Percentiles rank a stretch among this genome's conserved stretches.
Evolutionary conservation across 805 yeast species (phyloP).

Genomic region (Myxozyma nipponensis): DNA sequence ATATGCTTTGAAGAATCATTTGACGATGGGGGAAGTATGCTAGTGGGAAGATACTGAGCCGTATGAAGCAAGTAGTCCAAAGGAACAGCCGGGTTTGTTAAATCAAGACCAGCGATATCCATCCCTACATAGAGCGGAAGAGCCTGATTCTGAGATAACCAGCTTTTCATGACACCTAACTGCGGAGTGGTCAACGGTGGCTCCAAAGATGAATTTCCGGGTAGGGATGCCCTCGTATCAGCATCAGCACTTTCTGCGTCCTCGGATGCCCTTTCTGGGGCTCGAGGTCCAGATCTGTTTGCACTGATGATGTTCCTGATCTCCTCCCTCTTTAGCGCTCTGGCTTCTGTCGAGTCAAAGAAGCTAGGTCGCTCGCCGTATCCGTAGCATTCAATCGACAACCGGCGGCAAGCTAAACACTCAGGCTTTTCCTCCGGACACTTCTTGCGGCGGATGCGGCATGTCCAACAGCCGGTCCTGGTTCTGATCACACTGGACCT

Average conservation of each 20-base stretch:
- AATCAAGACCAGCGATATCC: conserved; percentile 8
- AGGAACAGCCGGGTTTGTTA: conserved; percentile 1
- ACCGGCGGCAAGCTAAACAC: conserved; percentile 17
- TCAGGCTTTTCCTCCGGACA: conserved; percentile 19
- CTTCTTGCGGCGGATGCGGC: conserved; percentile 25
- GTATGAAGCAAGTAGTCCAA: not conserved
- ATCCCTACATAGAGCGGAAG: not conserved
- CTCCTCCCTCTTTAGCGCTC: not conserved
- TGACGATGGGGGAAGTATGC: not conserved
- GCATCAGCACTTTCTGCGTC: no score
- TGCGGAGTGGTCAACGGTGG: not conserved
- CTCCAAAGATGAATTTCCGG: no score
- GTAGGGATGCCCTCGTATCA: no score
- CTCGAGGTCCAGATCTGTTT: no score
- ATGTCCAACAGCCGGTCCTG: conserved; percentile 20
- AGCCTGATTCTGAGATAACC: not conserved
- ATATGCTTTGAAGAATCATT: conserved; percentile 8
- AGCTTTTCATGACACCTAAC: not conserved
- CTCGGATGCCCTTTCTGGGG: no score
- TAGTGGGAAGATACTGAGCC: conserved; percentile 2
- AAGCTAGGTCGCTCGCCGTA: conserved; percentile 22
- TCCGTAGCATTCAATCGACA: conserved; percentile 9
- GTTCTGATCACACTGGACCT: not conserved
- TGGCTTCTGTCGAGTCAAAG: conserved; percentile 2
- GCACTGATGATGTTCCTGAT: not conserved